Base-by-base conservation (phyloP, 768 basidiomycete genomes). In the Tylopilus sp. region DNA sequence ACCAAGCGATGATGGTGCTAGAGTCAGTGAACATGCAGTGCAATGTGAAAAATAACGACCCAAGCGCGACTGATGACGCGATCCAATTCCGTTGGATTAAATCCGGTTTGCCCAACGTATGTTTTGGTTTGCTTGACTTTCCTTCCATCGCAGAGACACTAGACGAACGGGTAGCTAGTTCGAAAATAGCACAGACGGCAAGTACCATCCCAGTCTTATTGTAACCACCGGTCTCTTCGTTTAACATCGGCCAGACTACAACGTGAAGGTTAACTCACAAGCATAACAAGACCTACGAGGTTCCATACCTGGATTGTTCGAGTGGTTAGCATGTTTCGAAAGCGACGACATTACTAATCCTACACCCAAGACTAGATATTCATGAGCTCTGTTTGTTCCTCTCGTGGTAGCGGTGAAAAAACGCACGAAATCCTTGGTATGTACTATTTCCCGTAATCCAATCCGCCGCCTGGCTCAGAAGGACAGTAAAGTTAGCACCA, bases 1-100 rank as follows among this genome's bases (percentile, higher is more conserved):
- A 86, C 87, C 89, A 92, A 19, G 89, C 83, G 53, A 93, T 77
- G 41, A 92, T 78, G 0, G 90, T 89, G 58, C 84, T 86, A 2
- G 87, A 73, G 52, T 95, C 92, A 3, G 84, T 78, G 46, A 92
- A 72, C 38, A 91, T 76, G 42, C 81, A 84, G 60, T 92, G 87
- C 0, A 92, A 63, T 13, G 80, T 79, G 71, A 88, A 92, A 11
- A 93, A 65, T 26, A 89, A 71, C 29, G 81, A 78, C 3, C 87
- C 89, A 10, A 90, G 72, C 1, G 86, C 79, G 13, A 88, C 56
- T 0, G 85, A 79, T 3, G 71, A 58, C 13, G 63, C 54, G 12
- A 78, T 40, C 76, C 76, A 79, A 45, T 59, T 50, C n/a, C 41
- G 40, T 21, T 34, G 44, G 14, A 62, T 62, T 19, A 54, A 45